Percentiles rank a stretch among this genome's conserved stretches.
These are phyloP conservation scores for Allantophomopsis cytisporea DNA, from an alignment of 2,329 filamentous ascomycete genomes.

Conservation along the genomic window DNA sequence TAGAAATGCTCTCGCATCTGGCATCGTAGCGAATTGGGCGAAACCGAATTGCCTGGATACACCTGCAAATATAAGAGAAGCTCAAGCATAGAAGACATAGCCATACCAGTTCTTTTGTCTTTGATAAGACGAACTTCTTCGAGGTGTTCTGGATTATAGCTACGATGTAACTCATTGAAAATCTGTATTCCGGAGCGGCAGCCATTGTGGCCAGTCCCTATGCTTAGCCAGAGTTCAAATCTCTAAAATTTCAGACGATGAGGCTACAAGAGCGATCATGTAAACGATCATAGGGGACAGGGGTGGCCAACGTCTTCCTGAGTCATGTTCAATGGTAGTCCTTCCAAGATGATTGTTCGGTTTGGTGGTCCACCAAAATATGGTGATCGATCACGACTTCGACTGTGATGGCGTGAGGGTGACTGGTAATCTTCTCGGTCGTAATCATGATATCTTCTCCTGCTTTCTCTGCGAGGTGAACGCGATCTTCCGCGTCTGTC, in stretches of 20 bases:
- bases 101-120: constrained; percentile 39
- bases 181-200: constrained; percentile 30
- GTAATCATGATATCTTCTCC: constrained; percentile 17
- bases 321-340: constrained; percentile 32
- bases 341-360: constrained; percentile 40
- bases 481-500: constrained; percentile 23
- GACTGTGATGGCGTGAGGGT: constrained; percentile 10
- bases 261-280: constrained; percentile 5
- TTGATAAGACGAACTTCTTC: constrained; percentile 43
- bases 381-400: constrained; percentile 15
- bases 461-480: constrained; percentile 18
- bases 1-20: constrained; percentile 35
- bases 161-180: constrained; percentile 35
- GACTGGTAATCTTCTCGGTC: constrained; percentile 19
- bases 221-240: constrained; percentile 21
- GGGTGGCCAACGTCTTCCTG: constrained; percentile 35
- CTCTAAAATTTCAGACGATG: constrained; percentile 7
- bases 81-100: constrained; percentile 2
- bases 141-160: constrained; percentile 33
- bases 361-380: constrained; percentile 23
- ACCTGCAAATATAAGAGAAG: constrained; percentile 21
- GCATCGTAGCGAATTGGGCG: constrained; percentile 33
- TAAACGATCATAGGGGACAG: constrained; percentile 12
- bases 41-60: constrained; percentile 41
- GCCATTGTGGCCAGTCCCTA: constrained; percentile 18